phyloP scores from a whole-genome alignment of 306 rosid genomes.

The Lupinus albus region DNA sequence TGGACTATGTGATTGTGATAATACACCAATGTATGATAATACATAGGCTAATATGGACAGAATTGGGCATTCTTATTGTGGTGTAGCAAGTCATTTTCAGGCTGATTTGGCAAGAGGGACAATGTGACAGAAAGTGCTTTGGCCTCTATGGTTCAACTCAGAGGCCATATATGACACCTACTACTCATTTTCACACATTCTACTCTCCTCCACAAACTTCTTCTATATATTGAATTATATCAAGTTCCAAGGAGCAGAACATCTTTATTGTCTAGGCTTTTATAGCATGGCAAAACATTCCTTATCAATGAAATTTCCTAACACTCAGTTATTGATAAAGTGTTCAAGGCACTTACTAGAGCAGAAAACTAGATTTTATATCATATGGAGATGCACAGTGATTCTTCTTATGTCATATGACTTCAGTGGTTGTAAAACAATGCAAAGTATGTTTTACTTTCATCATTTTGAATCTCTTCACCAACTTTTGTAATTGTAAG shows the following conservation, averaged over 20 bases:
- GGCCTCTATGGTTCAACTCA: constrained; percentile 40
- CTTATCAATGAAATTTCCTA: no score
- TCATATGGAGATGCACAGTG: constrained; percentile 66
- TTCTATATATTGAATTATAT: constrained; percentile 25
- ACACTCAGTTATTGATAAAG: constrained; percentile 44
- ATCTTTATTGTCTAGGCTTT: constrained; percentile 15
- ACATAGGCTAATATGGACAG: constrained; percentile 48
- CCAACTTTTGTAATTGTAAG: constrained; percentile 11
- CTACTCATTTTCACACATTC: constrained; percentile 18
- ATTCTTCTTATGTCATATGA: constrained; percentile 45
- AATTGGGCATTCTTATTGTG: constrained; percentile 40
- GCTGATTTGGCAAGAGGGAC: constrained; percentile 47
- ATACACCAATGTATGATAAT: constrained; percentile 23
- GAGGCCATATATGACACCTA: no score
- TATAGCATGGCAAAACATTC: constrained; percentile 43
- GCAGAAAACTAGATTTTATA: constrained; percentile 58
- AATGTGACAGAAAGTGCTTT: no score
- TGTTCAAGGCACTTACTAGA: constrained; percentile 56
- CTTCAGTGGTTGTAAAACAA: not conserved
- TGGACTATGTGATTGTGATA: no score
- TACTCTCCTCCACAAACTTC: constrained; percentile 37
- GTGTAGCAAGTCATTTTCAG: constrained; percentile 44
- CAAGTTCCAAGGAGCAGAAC: constrained; percentile 4
- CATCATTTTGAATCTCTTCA: not conserved
- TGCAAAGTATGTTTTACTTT: not conserved